A percentile compares a stretch with the other conserved stretches of the same genome.
These are phyloP conservation scores for Penicillium sp. DNA, from an alignment of 2,329 filamentous ascomycete genomes.

Conservation along the genomic window DNA sequence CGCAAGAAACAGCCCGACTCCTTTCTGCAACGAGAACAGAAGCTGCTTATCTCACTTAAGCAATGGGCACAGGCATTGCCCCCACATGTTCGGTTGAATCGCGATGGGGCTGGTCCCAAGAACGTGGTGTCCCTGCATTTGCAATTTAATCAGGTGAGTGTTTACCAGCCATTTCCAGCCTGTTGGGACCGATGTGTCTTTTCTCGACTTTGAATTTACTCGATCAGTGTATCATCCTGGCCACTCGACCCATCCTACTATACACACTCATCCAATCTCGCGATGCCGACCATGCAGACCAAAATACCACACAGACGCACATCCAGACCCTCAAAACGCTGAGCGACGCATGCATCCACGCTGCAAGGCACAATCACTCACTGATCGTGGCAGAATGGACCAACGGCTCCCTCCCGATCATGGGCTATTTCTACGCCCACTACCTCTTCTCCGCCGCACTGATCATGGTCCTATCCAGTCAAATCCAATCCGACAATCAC, in stretches of 20 bases:
- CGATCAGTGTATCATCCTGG: conserved; percentile 43
- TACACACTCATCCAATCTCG: conserved; percentile 37
- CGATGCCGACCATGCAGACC: conserved; percentile 15
- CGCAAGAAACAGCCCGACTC: conserved; percentile 34
- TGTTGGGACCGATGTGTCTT: background rate
- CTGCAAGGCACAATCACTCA: conserved; percentile 39
- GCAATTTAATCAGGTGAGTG: conserved; percentile 40
- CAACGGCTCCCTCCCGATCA: conserved; percentile 40
- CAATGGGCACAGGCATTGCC: conserved; percentile 41
- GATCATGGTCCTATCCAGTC: conserved; percentile 39
- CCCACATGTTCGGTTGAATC: conserved; percentile 33
- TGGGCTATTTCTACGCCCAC: conserved; percentile 44
- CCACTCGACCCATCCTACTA: conserved; percentile 44
- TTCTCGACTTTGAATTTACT: background rate
- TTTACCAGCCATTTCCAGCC: background rate
- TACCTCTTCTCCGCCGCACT: conserved; percentile 43
- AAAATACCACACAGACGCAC: conserved; percentile 13
- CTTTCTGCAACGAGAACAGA: conserved; percentile 43
- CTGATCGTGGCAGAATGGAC: conserved; percentile 42
- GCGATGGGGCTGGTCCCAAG: conserved; percentile 25
- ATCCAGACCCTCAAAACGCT: conserved; percentile 38
- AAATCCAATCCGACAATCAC: conserved; percentile 27
- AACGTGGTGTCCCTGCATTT: conserved; percentile 41
- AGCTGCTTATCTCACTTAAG: conserved; percentile 41
- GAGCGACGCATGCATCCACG: conserved; percentile 42